Base-by-base conservation (phyloP, 176 grass and related monocot genomes). In the Hyparrhenia diplandra region DNA sequence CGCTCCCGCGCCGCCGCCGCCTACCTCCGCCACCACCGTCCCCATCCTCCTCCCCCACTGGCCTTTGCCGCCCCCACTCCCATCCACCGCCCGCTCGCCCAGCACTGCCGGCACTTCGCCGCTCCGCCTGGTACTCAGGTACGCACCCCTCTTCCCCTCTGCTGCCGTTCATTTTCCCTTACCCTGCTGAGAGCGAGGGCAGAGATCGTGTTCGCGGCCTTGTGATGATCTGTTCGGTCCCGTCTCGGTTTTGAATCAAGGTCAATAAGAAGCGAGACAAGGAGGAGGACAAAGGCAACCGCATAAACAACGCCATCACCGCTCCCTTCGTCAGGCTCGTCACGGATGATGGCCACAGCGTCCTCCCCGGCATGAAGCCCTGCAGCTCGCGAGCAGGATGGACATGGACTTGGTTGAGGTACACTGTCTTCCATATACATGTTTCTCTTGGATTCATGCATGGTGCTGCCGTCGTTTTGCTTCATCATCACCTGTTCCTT, bases 331-430 rank as follows among this genome's bases (percentile, higher is more conserved):
- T 89, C 71, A 64, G 82, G 59, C 32, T 89, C 35, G 82, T 81
- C 55, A 72, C 64, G 6, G 87, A 84, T 16, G 49, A 88, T 31
- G 81, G 65, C 16, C 82, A 89, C 35, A 55, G 16, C 10, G 64
- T 89, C 16, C 55, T 89, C 27, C 83, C 64, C 85, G 72, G 82
- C 78, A 82, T 23, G 87, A 89, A 71, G 83, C 87, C 4, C 78
- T 85, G 42, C 64, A 89, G 42, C 55, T 64, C 2, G 87, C 87
- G 28, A 64, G 34, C 16, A 82, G 72, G 71, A 70, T 70, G 72
- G 21, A 76, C 34, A 24, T 85, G 71, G 87, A 89, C 65, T 81
- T 89, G 24, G 82, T 89, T 65, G 82, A 85, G 87, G 87, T 89
- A 80, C 10, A 40, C 6, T 32, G 23, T 2, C 12, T 13, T 29